Percentiles rank a stretch among this genome's conserved stretches.
Conservation (phyloP, 176 grass and related monocot species). For the Canna indica region DNA sequence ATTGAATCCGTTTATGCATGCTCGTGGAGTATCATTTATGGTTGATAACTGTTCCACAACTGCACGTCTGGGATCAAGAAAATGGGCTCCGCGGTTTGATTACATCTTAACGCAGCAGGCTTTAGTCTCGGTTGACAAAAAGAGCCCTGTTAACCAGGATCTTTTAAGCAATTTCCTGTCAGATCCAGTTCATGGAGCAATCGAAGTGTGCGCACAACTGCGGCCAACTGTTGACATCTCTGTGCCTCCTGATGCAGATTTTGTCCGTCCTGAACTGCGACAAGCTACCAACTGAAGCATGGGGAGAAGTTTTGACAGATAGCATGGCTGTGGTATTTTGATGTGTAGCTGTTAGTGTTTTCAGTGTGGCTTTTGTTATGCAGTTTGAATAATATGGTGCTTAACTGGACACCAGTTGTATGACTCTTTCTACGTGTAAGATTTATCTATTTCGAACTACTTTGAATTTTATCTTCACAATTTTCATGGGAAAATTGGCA, state of each 20-base stretch:
- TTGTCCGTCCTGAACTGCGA: slow-evolving; percentile 77
- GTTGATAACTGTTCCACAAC: slow-evolving; percentile 93
- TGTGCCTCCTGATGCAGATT: slow-evolving; percentile 71
- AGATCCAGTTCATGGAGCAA: slow-evolving; percentile 63
- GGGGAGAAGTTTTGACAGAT: not conserved
- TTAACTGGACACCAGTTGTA: too few relatives aligned
- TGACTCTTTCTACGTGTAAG: not conserved
- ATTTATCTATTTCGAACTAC: too few relatives aligned
- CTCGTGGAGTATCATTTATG: slow-evolving; percentile 90
- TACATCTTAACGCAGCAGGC: slow-evolving; percentile 88
- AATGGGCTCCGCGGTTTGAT: slow-evolving; percentile 83
- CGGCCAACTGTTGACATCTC: slow-evolving; percentile 89
- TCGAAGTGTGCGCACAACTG: slow-evolving; percentile 64
- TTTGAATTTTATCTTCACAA: too few relatives aligned
- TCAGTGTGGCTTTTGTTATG: not conserved
- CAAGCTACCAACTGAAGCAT: slow-evolving; percentile 24
- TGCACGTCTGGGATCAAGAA: slow-evolving; percentile 73
- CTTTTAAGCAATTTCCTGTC: slow-evolving; percentile 85
- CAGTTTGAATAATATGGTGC: not conserved
- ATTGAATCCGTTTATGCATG: slow-evolving; percentile 91
- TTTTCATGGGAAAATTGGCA: too few relatives aligned
- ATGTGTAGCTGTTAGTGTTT: not conserved
- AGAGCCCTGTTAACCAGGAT: slow-evolving; percentile 56
- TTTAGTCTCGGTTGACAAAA: slow-evolving; percentile 44
- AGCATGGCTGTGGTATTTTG: not conserved